These are phyloP conservation scores for Cucurbitaria berberidis DNA, from an alignment of 2,329 filamentous ascomycete genomes.

Conservation along the genomic window DNA sequence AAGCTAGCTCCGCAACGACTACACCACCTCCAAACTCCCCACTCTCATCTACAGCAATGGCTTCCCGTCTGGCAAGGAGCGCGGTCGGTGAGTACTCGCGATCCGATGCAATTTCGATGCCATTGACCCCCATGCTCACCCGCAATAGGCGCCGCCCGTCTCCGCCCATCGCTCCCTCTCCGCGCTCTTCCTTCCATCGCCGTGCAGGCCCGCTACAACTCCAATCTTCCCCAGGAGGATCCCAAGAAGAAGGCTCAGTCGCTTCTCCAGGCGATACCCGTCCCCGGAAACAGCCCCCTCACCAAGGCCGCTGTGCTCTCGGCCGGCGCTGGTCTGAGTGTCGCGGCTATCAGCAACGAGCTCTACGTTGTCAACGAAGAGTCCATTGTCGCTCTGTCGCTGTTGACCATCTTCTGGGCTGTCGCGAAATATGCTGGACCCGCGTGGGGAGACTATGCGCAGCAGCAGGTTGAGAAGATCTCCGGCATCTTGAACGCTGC, in stretches of 20 bases:
- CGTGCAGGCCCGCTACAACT: slow-evolving; percentile 72
- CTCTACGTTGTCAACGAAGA: slow-evolving; percentile 99
- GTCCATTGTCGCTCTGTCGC: slow-evolving; percentile 89
- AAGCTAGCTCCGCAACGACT: slow-evolving; percentile 31
- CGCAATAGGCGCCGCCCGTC: slow-evolving; percentile 79
- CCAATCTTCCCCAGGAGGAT: slow-evolving; percentile 81
- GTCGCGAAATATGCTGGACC: slow-evolving; percentile 94
- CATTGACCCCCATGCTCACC: slow-evolving; percentile 51
- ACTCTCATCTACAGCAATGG: slow-evolving; percentile 73
- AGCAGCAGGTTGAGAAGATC: slow-evolving; percentile 88
- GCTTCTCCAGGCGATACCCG: slow-evolving; percentile 87
- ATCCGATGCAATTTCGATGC: slow-evolving; percentile 34
- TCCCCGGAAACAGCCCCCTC: slow-evolving; percentile 89
- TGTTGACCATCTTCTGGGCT: slow-evolving; percentile 90
- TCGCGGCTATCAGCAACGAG: slow-evolving; percentile 98
- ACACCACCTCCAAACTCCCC: slow-evolving; percentile 44
- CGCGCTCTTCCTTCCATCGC: slow-evolving; percentile 77
- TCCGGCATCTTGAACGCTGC: slow-evolving; percentile 94
- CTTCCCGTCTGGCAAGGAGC: slow-evolving; percentile 95
- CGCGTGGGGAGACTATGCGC: slow-evolving; percentile 89
- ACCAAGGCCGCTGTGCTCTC: slow-evolving; percentile 98
- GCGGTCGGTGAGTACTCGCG: slow-evolving; percentile 77
- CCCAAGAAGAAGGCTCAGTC: slow-evolving; percentile 97
- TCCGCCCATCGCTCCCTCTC: slow-evolving; percentile 76
- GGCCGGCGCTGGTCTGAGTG: slow-evolving; percentile 84